These are phyloP conservation scores for Fonsecaea nubica DNA, from an alignment of 2,329 filamentous ascomycete genomes.

Conservation along the genomic window DNA sequence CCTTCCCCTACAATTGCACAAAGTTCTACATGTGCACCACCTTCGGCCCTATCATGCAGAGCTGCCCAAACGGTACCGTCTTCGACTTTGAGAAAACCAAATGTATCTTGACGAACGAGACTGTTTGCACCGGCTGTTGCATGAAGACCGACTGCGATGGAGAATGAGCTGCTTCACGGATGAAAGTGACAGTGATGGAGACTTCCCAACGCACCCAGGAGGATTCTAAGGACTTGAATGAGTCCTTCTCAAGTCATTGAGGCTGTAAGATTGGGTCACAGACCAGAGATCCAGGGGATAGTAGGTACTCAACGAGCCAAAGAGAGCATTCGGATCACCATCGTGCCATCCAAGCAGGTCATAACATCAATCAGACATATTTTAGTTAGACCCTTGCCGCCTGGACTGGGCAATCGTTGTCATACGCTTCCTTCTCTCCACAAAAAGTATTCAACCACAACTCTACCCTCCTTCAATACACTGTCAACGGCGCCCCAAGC, in stretches of 20 bases:
- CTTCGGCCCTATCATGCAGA: constrained; percentile 17
- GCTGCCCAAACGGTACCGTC: constrained; percentile 16
- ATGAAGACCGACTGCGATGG: constrained; percentile 16
- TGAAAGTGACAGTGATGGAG: constrained; percentile 12
- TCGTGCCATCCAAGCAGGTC: constrained; percentile 10
- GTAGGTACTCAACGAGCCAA: constrained; percentile 11
- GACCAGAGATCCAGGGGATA: constrained; percentile 4
- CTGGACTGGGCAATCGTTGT: not conserved
- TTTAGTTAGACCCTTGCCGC: constrained; percentile 5
- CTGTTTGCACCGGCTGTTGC: constrained; percentile 12
- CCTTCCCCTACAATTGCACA: constrained; percentile 17
- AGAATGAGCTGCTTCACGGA: constrained; percentile 11
- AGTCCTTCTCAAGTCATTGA: constrained; percentile 10
- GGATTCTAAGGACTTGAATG: constrained; percentile 12
- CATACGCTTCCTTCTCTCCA: not conserved
- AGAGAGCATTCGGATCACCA: constrained; percentile 7
- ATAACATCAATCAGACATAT: constrained; percentile 13
- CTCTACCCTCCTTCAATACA: not conserved
- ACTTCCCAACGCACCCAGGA: not conserved
- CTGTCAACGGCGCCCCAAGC: constrained; percentile 2
- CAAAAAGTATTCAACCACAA: not conserved
- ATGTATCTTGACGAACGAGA: constrained; percentile 17
- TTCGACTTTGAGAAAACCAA: constrained; percentile 14
- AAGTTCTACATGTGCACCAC: constrained; percentile 19
- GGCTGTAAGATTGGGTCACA: constrained; percentile 11